Conservation (phyloP, 805 yeast genomes). For the Metschnikowia baotianmanensis region DNA sequence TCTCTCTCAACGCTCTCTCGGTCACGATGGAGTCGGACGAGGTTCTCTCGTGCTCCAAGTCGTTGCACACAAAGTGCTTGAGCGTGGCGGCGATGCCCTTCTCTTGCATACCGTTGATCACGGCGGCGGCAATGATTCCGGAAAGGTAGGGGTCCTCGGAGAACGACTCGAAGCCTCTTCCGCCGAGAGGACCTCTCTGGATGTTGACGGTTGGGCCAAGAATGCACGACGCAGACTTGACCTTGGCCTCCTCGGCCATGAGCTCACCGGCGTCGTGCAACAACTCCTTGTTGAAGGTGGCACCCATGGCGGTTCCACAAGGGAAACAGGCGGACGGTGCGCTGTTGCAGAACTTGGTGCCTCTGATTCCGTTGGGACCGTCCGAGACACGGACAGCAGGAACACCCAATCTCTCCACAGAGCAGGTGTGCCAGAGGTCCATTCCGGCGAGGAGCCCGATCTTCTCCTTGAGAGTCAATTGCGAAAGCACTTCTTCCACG, state of each 20-base stretch:
- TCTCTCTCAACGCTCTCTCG: slow-evolving; percentile 62
- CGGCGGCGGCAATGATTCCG: slow-evolving; percentile 47
- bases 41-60: slow-evolving; percentile 55
- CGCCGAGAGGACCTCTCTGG: slow-evolving; percentile 57
- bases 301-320: slow-evolving; percentile 57
- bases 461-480: slow-evolving; percentile 35
- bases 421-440: slow-evolving; percentile 16
- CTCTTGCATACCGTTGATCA: slow-evolving; percentile 54
- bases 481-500: slow-evolving; percentile 28
- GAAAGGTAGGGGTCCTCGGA: slow-evolving; percentile 56
- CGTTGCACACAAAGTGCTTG: slow-evolving; percentile 65
- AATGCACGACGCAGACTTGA: slow-evolving; percentile 51
- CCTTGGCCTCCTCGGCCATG: slow-evolving; percentile 54
- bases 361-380: slow-evolving; percentile 67
- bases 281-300: slow-evolving; percentile 54
- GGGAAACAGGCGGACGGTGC: slow-evolving; percentile 59
- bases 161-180: slow-evolving; percentile 61
- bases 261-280: slow-evolving; percentile 48
- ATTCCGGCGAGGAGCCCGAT: slow-evolving; percentile 37
- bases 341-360: slow-evolving; percentile 51
- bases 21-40: slow-evolving; percentile 49
- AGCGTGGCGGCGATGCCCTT: slow-evolving; percentile 52
- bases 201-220: slow-evolving; percentile 47
- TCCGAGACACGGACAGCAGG: slow-evolving; percentile 32
- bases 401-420: slow-evolving; percentile 18